Evolutionary conservation across 495 filamentous ascomycete genomes (phyloP), one percentile per base, ranked within the genome.

Genomic region (Hyaloscypha hepaticicola): DNA sequence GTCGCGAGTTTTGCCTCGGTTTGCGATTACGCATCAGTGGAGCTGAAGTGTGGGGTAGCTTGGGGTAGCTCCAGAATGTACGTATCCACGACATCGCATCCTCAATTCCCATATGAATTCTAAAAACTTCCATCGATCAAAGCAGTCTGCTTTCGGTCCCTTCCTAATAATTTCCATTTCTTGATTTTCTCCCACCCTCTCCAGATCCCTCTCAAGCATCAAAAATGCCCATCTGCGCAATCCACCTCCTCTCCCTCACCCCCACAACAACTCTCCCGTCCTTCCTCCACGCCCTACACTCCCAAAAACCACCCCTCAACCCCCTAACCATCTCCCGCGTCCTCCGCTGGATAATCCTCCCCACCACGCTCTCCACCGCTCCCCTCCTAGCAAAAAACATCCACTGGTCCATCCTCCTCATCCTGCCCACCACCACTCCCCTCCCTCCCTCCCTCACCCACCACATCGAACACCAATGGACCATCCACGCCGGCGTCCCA

Each of bases 321-420:
- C 76, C 81, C 31, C 72, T 88, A 56, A 74, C 82, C 31, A 75
- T 83, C 58, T 77, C 81, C 31, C 73, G 78, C 19, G 74, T 79
- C 27, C 69, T 83, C 38, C 75, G 83, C 27, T 85, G 83, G 83
- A 83, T 88, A 64, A 82, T 88, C 68, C 77, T 79, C 26, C 85
- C 85, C 22, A 78, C 77, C 0, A 55, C 67, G 5, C 73, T 85
- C 14, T 86, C 85, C 55, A 72, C 67, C 11, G 64, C 72, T 21
- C 60, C 76, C 1, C 78, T 88, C 11, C 74, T 87, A 5, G 76
- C 77, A 34, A 72, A 70, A 16, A 75, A 77, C 56, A 71, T 69
- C 60, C 73, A 72, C 56, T 89, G 86, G 86, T 82, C 87, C 61
- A 72, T 88, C 24, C 73, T 89, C 9, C 67, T 88, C 58, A 77